Conservation (phyloP, 306 rosid genomes). For the Betula pendula region DNA sequence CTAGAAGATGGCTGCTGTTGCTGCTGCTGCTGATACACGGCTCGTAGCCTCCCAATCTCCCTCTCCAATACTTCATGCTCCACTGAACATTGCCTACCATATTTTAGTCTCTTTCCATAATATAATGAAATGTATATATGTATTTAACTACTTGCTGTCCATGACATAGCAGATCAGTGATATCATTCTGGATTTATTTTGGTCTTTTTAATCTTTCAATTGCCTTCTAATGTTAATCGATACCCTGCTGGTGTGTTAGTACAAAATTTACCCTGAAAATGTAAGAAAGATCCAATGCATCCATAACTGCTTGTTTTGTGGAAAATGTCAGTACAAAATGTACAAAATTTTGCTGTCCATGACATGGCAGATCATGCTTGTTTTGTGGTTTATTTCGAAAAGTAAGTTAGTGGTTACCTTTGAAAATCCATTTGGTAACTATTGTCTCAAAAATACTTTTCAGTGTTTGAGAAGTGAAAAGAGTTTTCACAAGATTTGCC, state of each 20-base stretch:
- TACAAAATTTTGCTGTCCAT: too few species aligned
- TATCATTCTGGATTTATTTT: not conserved
- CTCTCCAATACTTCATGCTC: constrained; percentile 99
- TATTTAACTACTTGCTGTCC: not conserved
- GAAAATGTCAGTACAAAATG: too few species aligned
- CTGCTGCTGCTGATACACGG: constrained; percentile 61
- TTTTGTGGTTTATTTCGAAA: too few species aligned
- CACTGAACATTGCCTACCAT: constrained; percentile 59
- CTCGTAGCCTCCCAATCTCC: constrained; percentile 87
- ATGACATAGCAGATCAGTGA: not conserved
- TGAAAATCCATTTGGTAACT: too few species aligned
- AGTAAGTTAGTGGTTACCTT: too few species aligned
- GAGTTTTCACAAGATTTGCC: too few species aligned
- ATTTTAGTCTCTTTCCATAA: constrained; percentile 39
- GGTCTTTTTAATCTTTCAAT: not conserved
- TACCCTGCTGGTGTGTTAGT: not conserved
- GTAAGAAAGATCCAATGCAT: not conserved
- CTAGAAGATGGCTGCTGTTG: constrained; percentile 67
- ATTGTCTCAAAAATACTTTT: too few species aligned
- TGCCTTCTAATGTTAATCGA: not conserved
- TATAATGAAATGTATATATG: not conserved
- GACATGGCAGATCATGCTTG: too few species aligned
- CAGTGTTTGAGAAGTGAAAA: too few species aligned
- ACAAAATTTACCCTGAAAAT: not conserved
- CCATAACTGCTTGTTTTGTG: not conserved